Percentiles rank a stretch among this genome's conserved stretches.
phyloP scores from a whole-genome alignment of 371 early-diverging fungal species.

The Umbelopsis sp. region DNA sequence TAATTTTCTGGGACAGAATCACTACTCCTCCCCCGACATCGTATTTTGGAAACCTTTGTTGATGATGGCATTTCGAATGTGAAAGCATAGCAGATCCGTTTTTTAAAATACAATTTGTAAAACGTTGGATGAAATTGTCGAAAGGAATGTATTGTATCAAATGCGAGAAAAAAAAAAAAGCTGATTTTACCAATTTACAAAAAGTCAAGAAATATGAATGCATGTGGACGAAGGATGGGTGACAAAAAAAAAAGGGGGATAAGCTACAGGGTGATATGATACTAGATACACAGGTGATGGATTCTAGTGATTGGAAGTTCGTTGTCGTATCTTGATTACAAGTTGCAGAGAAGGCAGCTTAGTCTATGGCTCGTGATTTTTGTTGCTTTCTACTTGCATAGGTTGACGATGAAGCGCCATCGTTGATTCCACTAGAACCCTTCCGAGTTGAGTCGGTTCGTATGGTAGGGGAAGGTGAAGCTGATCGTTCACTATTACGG shows the following conservation, averaged over 20 bases:
- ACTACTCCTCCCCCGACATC: too few species aligned
- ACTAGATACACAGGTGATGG: not conserved
- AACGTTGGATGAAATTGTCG: not conserved
- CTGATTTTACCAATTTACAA: constrained; percentile 1
- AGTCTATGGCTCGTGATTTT: not conserved
- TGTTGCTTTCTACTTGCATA: constrained; percentile 1
- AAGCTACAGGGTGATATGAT: too few species aligned
- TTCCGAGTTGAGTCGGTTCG: constrained; percentile 1
- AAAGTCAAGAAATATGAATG: not conserved
- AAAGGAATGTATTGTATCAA: not conserved
- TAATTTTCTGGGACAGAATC: too few species aligned
- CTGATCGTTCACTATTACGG: not conserved
- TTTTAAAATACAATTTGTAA: not conserved
- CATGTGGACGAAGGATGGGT: too few species aligned
- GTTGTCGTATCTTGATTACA: not conserved
- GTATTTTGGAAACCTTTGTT: not conserved
- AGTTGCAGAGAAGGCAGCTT: not conserved
- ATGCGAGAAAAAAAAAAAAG: not conserved
- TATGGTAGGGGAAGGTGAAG: not conserved
- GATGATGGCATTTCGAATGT: not conserved
- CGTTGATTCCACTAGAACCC: not conserved
- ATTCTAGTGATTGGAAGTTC: not conserved
- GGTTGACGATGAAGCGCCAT: constrained; percentile 1
- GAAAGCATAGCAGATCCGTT: not conserved
- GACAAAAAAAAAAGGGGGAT: too few species aligned